Evolutionary conservation across 768 basidiomycete genomes (phyloP).

Genomic region (Boletus rex-veris): DNA sequence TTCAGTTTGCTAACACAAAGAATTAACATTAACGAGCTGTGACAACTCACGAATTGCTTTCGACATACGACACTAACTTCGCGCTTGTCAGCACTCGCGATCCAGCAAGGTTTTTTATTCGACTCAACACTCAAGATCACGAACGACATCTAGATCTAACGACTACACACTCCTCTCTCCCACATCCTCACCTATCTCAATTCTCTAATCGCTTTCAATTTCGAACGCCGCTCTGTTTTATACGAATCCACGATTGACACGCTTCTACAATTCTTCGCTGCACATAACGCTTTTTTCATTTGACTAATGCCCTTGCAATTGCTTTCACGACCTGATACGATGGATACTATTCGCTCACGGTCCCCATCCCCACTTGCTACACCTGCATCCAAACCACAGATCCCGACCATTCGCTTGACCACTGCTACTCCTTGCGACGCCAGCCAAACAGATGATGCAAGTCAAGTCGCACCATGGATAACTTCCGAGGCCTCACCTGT

Average conservation of each 20-base stretch:
- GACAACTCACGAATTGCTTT: conserved; percentile 22
- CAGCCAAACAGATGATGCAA: conserved; percentile 32
- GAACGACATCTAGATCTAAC: conserved; percentile 23
- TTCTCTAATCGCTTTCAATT: conserved; percentile 15
- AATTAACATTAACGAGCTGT: conserved; percentile 23
- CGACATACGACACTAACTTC: conserved; percentile 15
- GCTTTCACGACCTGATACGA: conserved; percentile 26
- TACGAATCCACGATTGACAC: conserved; percentile 26
- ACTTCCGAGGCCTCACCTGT: conserved; percentile 5
- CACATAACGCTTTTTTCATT: conserved; percentile 26
- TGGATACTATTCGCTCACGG: conserved; percentile 23
- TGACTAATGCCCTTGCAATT: conserved; percentile 31
- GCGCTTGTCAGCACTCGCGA: conserved; percentile 13
- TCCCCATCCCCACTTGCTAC: conserved; percentile 29
- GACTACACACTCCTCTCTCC: conserved; percentile 12
- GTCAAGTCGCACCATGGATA: conserved; percentile 26
- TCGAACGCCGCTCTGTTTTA: conserved; percentile 14
- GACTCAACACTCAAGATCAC: conserved; percentile 20
- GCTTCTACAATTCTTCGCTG: conserved; percentile 11
- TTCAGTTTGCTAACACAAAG: conserved; percentile 20
- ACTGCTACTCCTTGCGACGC: conserved; percentile 61
- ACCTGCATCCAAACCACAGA: conserved; percentile 27
- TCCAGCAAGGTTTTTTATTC: conserved; percentile 15
- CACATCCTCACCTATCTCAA: background rate
- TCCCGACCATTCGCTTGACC: conserved; percentile 68